Percentiles rank a stretch among this genome's conserved stretches.
These are phyloP conservation scores for Chrysochromulina parva DNA, from an alignment of 78 protist genomes.

Conservation along the genomic window DNA sequence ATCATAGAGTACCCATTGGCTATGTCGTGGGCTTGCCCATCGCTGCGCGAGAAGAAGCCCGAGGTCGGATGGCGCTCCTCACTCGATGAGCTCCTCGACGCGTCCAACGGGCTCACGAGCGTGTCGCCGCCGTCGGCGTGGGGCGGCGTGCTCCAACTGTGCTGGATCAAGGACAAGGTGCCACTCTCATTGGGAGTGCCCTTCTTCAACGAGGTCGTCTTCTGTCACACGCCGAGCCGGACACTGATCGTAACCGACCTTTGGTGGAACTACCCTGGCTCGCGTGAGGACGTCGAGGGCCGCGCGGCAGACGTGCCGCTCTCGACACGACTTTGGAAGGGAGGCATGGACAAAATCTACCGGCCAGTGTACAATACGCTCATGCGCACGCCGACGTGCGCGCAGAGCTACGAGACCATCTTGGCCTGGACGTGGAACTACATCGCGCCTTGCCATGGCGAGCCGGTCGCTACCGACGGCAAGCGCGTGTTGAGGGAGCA, in stretches of 20 bases:
- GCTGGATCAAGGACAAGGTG: neutral
- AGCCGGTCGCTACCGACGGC: neutral
- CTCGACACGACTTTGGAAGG: neutral
- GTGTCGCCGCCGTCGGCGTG: neutral
- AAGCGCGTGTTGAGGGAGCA: neutral
- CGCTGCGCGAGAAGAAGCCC: neutral
- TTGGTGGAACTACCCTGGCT: neutral
- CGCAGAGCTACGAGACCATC: neutral
- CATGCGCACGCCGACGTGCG: neutral
- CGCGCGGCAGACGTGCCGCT: neutral
- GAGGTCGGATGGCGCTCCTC: neutral
- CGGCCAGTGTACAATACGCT: neutral
- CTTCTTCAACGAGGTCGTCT: conserved; percentile 25
- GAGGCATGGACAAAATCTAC: neutral
- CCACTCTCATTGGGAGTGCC: neutral
- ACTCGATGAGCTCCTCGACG: neutral
- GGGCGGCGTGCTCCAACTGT: neutral
- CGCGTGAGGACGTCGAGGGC: neutral
- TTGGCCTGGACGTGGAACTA: neutral
- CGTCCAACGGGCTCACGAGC: neutral
- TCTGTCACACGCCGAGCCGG: neutral
- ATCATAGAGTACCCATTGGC: neutral
- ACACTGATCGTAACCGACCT: neutral
- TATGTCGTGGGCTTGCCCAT: neutral
- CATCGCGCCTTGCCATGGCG: conserved; percentile 15